A percentile compares a stretch with the other conserved stretches of the same genome.
Conservation (phyloP, 2,329 filamentous ascomycete genomes). For the Penicillium brasilianum region DNA sequence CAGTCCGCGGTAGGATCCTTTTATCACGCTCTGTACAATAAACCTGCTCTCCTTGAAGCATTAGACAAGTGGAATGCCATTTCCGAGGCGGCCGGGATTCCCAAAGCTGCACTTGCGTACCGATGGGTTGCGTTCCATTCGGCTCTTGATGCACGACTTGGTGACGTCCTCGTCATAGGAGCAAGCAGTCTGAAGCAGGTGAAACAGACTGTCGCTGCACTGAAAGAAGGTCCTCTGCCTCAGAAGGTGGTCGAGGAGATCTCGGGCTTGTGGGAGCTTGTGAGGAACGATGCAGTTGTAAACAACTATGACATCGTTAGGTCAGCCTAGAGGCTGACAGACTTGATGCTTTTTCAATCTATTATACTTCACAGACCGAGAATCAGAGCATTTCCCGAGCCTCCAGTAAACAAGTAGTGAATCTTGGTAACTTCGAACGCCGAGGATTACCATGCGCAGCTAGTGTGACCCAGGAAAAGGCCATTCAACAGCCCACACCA, state of each 20-base stretch:
- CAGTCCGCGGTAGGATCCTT: slow-evolving; percentile 20
- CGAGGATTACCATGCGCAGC: too few relatives aligned
- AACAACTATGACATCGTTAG: not conserved
- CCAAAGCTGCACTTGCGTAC: slow-evolving; percentile 44
- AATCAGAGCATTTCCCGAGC: too few relatives aligned
- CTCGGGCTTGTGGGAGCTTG: not conserved
- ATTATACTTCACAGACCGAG: too few relatives aligned
- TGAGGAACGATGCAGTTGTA: not conserved
- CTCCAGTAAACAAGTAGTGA: too few relatives aligned
- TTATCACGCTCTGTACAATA: slow-evolving; percentile 32
- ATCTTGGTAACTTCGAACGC: too few relatives aligned
- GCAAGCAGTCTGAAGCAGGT: not conserved
- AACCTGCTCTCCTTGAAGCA: slow-evolving; percentile 38
- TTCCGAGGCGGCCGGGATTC: slow-evolving; percentile 33
- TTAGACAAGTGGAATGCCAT: slow-evolving; percentile 27
- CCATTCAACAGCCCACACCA: too few relatives aligned
- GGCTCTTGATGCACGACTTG: slow-evolving; percentile 20
- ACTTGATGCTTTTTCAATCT: too few relatives aligned
- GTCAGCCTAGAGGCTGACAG: not conserved
- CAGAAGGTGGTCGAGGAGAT: not conserved
- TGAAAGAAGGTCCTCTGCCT: not conserved
- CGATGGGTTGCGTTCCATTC: slow-evolving; percentile 44
- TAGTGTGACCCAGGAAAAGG: too few relatives aligned
- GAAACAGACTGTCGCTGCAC: not conserved
- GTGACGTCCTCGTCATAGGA: slow-evolving; percentile 25